A percentile compares a stretch with the other conserved stretches of the same genome.
Evolutionary conservation across 495 filamentous ascomycete species (phyloP).

Genomic region (Clohesyomyces aquaticus): DNA sequence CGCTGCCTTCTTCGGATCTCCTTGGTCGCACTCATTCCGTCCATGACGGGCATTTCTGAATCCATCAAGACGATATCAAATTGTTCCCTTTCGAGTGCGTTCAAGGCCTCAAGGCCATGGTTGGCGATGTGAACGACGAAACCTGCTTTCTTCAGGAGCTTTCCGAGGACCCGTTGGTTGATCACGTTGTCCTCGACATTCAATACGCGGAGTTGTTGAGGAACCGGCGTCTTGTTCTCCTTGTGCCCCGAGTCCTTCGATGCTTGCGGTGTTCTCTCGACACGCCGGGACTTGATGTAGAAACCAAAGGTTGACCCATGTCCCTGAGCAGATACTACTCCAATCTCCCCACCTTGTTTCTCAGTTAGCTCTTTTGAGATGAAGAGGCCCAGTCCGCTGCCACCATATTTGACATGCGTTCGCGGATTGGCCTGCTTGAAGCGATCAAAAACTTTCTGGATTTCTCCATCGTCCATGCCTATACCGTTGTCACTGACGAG

Average conservation of each 20-base stretch:
- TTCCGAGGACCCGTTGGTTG: conserved; percentile 69
- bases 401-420: conserved; percentile 65
- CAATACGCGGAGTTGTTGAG: conserved; percentile 16
- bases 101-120: conserved; percentile 72
- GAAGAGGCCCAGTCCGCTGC: conserved; percentile 81
- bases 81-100: conserved; percentile 49
- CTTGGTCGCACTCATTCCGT: conserved; percentile 69
- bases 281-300: conserved; percentile 66
- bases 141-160: conserved; percentile 66
- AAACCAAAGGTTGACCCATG: conserved; percentile 85
- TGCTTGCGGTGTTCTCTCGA: conserved; percentile 35
- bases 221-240: background rate
- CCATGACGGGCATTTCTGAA: conserved; percentile 83
- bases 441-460: conserved; percentile 35
- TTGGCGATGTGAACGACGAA: conserved; percentile 68
- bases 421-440: conserved; percentile 37
- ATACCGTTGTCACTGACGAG: conserved; percentile 34
- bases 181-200: conserved; percentile 58
- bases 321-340: conserved; percentile 68
- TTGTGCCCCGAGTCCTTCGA: conserved; percentile 8
- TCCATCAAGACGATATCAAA: conserved; percentile 78
- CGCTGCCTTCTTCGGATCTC: conserved; percentile 66
- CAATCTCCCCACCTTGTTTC: conserved; percentile 82
- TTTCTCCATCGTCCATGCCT: conserved; percentile 32
- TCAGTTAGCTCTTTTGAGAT: conserved; percentile 78